A percentile compares a stretch with the other conserved stretches of the same genome.
Conservation (phyloP, 2,329 filamentous ascomycete genomes). For the Colletotrichum caudatum region DNA sequence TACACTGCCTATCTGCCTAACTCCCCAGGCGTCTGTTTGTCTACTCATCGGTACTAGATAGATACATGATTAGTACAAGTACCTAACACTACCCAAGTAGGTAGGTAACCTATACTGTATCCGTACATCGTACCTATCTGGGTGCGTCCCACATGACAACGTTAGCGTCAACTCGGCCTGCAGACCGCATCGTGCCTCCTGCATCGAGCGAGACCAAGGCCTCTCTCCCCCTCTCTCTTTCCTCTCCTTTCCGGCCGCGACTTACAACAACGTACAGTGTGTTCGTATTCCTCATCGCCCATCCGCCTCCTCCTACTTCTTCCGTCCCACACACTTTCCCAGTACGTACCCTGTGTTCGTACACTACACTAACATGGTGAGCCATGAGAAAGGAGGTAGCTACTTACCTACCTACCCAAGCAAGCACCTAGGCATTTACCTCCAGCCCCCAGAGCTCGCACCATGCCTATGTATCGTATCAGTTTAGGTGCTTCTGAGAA, state of each 20-base stretch:
- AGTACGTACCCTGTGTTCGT: neutral
- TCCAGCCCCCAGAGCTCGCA: neutral
- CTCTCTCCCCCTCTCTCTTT: neutral
- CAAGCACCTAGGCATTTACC: too few species aligned
- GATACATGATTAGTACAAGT: too few species aligned
- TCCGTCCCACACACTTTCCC: neutral
- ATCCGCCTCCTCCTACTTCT: neutral
- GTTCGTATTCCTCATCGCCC: neutral
- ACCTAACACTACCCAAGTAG: too few species aligned
- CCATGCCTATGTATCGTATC: too few species aligned
- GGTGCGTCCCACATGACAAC: neutral
- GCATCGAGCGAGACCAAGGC: neutral
- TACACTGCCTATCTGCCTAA: too few species aligned
- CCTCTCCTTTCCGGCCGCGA: too few species aligned
- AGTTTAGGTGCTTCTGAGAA: neutral
- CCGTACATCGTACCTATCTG: neutral
- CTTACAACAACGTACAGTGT: neutral
- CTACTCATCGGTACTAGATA: too few species aligned
- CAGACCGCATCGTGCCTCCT: neutral
- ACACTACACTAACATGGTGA: neutral
- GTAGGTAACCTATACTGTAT: too few species aligned
- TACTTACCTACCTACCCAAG: neutral
- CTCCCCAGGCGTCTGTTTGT: too few species aligned
- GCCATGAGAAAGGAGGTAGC: too few species aligned
- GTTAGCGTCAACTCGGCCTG: neutral